A percentile compares a stretch with the other conserved stretches of the same genome.
Conservation (phyloP, 305 asterid species). For the Euphrasia arctica region DNA sequence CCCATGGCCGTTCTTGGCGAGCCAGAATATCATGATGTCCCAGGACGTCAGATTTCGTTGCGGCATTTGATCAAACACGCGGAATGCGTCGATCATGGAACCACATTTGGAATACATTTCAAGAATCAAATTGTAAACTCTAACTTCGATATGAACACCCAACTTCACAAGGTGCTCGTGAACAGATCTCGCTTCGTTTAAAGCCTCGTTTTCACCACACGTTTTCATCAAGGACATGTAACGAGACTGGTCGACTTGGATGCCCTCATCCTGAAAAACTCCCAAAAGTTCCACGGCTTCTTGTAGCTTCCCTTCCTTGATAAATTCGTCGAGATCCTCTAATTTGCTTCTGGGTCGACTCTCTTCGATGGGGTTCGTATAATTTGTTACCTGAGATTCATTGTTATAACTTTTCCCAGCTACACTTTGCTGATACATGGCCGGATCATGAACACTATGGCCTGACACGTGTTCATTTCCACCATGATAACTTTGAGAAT, state of each 20-base stretch:
- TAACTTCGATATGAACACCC: constrained; percentile 41
- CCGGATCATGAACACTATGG: constrained; percentile 24
- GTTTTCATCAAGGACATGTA: constrained; percentile 50
- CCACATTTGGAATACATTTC: constrained; percentile 78
- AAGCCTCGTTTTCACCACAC: constrained; percentile 65
- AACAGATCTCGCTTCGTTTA: constrained; percentile 56
- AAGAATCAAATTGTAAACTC: constrained; percentile 56
- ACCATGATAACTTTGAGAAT: constrained; percentile 15
- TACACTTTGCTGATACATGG: constrained; percentile 25
- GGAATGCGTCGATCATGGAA: constrained; percentile 64
- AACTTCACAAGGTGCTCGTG: constrained; percentile 58
- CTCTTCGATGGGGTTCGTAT: constrained; percentile 9
- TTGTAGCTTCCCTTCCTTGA: constrained; percentile 48
- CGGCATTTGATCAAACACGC: constrained; percentile 58
- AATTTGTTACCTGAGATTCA: constrained; percentile 27
- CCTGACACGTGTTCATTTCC: constrained; percentile 24
- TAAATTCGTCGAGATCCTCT: constrained; percentile 57
- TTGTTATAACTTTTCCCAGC: constrained; percentile 22
- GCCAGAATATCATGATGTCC: constrained; percentile 76
- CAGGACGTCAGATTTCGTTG: constrained; percentile 66
- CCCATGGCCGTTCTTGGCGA: constrained; percentile 61
- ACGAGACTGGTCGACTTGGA: constrained; percentile 49
- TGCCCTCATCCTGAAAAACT: constrained; percentile 42
- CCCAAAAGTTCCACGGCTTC: constrained; percentile 59
- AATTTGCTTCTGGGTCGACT: constrained; percentile 28